phyloP scores from a whole-genome alignment of 2,329 filamentous ascomycete species.

The Sporothrix curviconia region DNA sequence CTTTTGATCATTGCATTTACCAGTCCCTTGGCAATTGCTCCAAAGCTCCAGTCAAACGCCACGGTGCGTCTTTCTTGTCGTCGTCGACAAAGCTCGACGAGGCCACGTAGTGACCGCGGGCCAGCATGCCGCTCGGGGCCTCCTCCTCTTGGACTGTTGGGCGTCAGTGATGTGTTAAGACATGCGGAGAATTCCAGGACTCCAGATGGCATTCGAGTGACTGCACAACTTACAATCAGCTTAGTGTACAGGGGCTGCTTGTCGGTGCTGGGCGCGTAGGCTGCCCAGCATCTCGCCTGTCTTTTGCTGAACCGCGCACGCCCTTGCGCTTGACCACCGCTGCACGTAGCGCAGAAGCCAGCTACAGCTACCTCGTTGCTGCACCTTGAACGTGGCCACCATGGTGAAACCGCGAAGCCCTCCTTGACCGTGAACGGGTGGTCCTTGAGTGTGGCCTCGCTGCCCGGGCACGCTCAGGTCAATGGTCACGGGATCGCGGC shows the following conservation, averaged over 20 bases:
- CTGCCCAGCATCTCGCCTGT: constrained; percentile 98
- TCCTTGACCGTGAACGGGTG: constrained; percentile 98
- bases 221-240: too few species aligned
- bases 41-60: constrained; percentile 91
- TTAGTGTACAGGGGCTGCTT: constrained; percentile 82
- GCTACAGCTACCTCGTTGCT: constrained; percentile 92
- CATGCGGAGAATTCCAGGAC: too few species aligned
- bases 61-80: constrained; percentile 85
- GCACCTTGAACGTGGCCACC: constrained; percentile 89
- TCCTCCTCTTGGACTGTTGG: constrained; percentile 77
- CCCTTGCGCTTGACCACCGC: constrained; percentile 84
- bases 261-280: constrained; percentile 86
- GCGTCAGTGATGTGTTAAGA: too few species aligned
- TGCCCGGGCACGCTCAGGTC: constrained; percentile 70
- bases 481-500: constrained; percentile 78
- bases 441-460: constrained; percentile 72
- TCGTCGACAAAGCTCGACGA: constrained; percentile 90
- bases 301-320: constrained; percentile 80
- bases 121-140: constrained; percentile 84
- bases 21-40: constrained; percentile 97
- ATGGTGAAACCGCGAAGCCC: constrained; percentile 87
- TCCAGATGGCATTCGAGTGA: too few species aligned
- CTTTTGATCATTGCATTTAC: constrained; percentile 41
- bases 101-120: constrained; percentile 84
- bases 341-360: constrained; percentile 96